Evolutionary conservation across 805 yeast species (phyloP).

Genomic region (Ogataea nitratoaversa): DNA sequence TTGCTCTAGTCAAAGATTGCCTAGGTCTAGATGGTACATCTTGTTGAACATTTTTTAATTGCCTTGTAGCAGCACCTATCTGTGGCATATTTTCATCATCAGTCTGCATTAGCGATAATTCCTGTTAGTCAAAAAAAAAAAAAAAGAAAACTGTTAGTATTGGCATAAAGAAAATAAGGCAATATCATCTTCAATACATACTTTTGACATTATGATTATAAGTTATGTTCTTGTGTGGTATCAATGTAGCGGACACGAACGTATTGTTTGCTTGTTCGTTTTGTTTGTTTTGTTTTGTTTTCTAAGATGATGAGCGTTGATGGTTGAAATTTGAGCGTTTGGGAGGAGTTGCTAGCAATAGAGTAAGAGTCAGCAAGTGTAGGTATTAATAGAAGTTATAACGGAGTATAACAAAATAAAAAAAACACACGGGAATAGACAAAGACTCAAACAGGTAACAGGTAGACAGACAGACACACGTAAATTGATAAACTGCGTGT

Average conservation of each 20-base stretch:
- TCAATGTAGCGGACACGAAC: not conserved
- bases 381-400: no score
- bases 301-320: no score
- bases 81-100: constrained; percentile 29
- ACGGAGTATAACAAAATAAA: no score
- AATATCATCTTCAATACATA: constrained; percentile 3
- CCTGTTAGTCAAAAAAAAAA: no score
- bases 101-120: constrained; percentile 26
- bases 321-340: not conserved
- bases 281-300: no score
- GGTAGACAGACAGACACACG: no score
- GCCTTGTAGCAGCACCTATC: constrained; percentile 12
- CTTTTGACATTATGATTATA: constrained; percentile 8
- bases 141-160: not conserved
- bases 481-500: no score
- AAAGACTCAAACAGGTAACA: no score
- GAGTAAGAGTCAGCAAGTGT: not conserved
- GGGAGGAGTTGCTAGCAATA: not conserved
- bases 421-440: no score
- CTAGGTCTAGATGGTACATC: constrained; percentile 12
- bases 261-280: no score
- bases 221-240: constrained; percentile 11
- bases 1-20: constrained; percentile 18
- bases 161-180: no score
- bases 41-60: constrained; percentile 4